These are phyloP conservation scores for Zoysia pacifica DNA, from an alignment of 176 grass and related monocot species.

Conservation along the genomic window DNA sequence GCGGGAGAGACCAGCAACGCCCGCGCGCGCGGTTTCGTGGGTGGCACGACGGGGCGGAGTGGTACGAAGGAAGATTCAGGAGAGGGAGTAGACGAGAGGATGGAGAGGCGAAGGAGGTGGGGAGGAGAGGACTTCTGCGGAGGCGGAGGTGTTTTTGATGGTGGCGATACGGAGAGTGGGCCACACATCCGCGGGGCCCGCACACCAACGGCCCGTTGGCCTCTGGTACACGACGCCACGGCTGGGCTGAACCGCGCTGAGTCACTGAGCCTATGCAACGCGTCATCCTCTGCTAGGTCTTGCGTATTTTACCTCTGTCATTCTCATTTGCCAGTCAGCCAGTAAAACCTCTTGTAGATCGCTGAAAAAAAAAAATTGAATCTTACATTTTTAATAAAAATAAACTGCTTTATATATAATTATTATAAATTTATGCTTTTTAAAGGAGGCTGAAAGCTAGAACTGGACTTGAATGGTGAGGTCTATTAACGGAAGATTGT, in stretches of 20 bases:
- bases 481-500: no score
- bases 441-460: no score
- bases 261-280: no score
- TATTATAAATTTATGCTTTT: no score
- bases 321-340: no score
- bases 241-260: background rate
- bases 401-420: no score
- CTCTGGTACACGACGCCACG: conserved; percentile 35
- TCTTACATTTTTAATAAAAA: no score
- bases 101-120: background rate
- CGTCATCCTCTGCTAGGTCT: background rate
- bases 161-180: background rate
- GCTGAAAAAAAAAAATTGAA: no score
- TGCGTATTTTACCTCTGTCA: background rate
- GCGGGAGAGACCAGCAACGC: background rate
- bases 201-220: conserved; percentile 34
- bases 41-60: conserved; percentile 31
- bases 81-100: conserved; percentile 3
- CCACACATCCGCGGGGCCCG: background rate
- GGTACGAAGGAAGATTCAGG: conserved; percentile 35
- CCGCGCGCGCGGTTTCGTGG: conserved; percentile 5
- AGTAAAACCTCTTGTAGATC: no score
- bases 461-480: no score
- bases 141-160: conserved; percentile 56
- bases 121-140: background rate